phyloP scores from a whole-genome alignment of 768 basidiomycete species.

The Amanita molliuscula region DNA sequence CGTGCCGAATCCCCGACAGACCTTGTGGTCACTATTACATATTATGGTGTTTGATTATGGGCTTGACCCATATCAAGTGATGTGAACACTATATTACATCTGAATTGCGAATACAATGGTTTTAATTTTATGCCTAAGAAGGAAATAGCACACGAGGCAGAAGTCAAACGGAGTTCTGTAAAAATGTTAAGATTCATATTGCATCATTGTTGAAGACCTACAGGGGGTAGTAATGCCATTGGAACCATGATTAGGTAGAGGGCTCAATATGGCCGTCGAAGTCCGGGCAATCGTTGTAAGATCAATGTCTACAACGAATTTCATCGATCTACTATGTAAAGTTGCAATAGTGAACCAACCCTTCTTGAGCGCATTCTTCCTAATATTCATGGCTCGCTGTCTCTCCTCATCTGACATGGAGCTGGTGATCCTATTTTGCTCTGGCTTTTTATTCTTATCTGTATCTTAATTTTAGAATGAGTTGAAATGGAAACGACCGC shows the following conservation, averaged over 20 bases:
- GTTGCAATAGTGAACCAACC: slow-evolving; percentile 23
- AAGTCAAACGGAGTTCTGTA: neutral
- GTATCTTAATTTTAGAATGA: neutral
- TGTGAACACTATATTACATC: neutral
- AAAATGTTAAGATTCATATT: neutral
- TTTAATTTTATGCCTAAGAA: neutral
- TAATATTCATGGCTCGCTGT: slow-evolving; percentile 51
- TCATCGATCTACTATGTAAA: neutral
- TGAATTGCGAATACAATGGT: neutral
- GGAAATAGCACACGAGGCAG: neutral
- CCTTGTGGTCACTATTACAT: no score
- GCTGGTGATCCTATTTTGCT: slow-evolving; percentile 26
- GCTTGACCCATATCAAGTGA: no score
- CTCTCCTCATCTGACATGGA: slow-evolving; percentile 54
- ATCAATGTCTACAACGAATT: slow-evolving; percentile 31
- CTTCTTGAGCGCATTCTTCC: slow-evolving; percentile 65
- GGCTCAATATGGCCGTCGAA: slow-evolving; percentile 58
- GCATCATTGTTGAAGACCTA: neutral
- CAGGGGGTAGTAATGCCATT: neutral
- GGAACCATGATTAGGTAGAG: slow-evolving; percentile 19
- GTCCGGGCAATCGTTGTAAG: slow-evolving; percentile 77
- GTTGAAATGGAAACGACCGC: neutral
- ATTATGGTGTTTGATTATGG: no score
- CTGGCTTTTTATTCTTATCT: slow-evolving; percentile 17
- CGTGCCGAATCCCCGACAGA: no score